Percentiles rank a stretch among this genome's conserved stretches.
phyloP scores from a whole-genome alignment of 306 rosid genomes.

The Vachellia collinsii region DNA sequence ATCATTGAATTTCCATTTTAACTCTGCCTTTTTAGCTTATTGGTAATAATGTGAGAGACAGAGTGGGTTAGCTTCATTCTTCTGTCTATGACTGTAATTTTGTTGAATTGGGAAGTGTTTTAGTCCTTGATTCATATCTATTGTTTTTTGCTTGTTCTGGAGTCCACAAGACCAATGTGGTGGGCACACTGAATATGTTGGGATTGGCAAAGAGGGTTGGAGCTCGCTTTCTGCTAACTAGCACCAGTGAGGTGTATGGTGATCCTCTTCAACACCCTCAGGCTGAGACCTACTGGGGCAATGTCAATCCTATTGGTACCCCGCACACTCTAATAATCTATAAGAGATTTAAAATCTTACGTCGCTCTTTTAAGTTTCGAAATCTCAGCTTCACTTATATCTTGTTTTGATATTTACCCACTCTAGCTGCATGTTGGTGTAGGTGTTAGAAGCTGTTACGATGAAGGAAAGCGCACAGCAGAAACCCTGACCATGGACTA shows the following conservation, averaged over 20 bases:
- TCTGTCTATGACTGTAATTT: background rate
- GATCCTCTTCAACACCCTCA: constrained; percentile 97
- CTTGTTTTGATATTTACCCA: background rate
- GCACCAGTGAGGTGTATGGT: constrained; percentile 96
- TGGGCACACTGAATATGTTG: constrained; percentile 89
- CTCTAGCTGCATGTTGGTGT: constrained; percentile 5
- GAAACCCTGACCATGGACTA: constrained; percentile 92
- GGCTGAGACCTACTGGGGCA: constrained; percentile 91
- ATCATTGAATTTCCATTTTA: background rate
- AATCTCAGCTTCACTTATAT: background rate
- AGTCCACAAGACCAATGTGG: constrained; percentile 89
- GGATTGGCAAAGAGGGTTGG: constrained; percentile 90
- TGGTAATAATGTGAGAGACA: too few relatives aligned
- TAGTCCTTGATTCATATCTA: constrained; percentile 8
- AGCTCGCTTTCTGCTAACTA: constrained; percentile 82
- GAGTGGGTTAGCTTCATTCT: too few relatives aligned
- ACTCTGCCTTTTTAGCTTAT: background rate
- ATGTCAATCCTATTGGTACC: constrained; percentile 94
- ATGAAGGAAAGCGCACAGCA: constrained; percentile 94
- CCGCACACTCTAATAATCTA: too few relatives aligned
- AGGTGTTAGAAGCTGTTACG: constrained; percentile 96
- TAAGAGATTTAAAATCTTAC: background rate
- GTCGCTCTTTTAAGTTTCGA: background rate
- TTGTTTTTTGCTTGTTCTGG: constrained; percentile 14
- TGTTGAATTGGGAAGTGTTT: background rate